These are phyloP conservation scores for Millerozyma acaciae DNA, from an alignment of 805 yeast genomes.

Conservation along the genomic window DNA sequence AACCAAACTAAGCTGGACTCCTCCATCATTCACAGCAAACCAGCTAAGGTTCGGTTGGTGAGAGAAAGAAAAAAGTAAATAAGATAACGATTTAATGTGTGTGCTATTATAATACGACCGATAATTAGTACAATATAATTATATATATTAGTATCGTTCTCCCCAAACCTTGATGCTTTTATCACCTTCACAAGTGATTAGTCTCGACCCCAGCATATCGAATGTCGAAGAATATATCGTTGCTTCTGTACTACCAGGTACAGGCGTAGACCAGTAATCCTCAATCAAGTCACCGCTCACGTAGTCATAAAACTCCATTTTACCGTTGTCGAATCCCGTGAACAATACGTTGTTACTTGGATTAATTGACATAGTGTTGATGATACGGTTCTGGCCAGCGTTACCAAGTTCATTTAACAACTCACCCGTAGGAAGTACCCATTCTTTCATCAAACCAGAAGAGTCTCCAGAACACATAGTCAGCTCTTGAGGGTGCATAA, in stretches of 20 bases:
- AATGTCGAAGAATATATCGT: constrained; percentile 70
- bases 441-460: constrained; percentile 70
- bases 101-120: constrained; percentile 1
- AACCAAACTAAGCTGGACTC: constrained; percentile 76
- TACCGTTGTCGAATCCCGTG: constrained; percentile 83
- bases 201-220: constrained; percentile 74
- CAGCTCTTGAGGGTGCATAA: constrained; percentile 62
- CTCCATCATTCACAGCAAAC: constrained; percentile 94
- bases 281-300: constrained; percentile 63
- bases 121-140: constrained; percentile 2
- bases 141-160: constrained; percentile 8
- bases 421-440: constrained; percentile 77
- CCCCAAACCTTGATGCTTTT: constrained; percentile 77
- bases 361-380: constrained; percentile 68
- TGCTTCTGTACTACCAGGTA: constrained; percentile 69
- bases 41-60: constrained; percentile 95
- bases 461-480: constrained; percentile 80
- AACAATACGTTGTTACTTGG: constrained; percentile 59
- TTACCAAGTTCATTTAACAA: constrained; percentile 54
- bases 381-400: constrained; percentile 42
- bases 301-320: constrained; percentile 76
- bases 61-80: constrained; percentile 7
- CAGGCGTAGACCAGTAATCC: constrained; percentile 45
- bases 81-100: constrained; percentile 1
- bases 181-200: constrained; percentile 89